Conservation (phyloP, 345 rosid genomes). For the Microthlaspi erraticum region DNA sequence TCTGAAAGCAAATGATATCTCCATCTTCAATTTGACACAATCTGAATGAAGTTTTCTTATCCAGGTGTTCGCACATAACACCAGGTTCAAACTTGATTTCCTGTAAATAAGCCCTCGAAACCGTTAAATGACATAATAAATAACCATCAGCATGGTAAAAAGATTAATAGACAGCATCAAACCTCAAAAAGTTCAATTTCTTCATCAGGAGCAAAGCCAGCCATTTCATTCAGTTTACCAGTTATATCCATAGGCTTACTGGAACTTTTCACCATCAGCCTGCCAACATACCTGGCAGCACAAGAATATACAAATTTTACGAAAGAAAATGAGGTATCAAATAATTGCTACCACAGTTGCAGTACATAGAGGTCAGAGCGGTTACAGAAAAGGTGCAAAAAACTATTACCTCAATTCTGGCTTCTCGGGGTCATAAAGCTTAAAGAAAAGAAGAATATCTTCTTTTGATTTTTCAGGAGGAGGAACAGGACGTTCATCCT, state of each 20-base stretch:
- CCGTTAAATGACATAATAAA: slow-evolving; percentile 9
- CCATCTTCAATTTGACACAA: slow-evolving; percentile 93
- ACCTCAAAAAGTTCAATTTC: slow-evolving; percentile 95
- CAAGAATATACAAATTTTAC: slow-evolving; percentile 15
- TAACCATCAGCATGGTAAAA: slow-evolving; percentile 15
- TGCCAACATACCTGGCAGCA: slow-evolving; percentile 66
- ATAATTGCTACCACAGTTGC: not conserved
- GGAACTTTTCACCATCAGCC: slow-evolving; percentile 80
- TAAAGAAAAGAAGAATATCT: slow-evolving; percentile 90
- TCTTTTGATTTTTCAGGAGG: slow-evolving; percentile 79
- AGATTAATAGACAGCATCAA: slow-evolving; percentile 26
- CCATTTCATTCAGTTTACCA: slow-evolving; percentile 80
- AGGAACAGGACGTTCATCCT: slow-evolving; percentile 74
- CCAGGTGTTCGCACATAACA: slow-evolving; percentile 88
- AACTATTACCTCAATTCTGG: slow-evolving; percentile 68
- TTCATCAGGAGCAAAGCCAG: slow-evolving; percentile 86
- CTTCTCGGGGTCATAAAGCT: slow-evolving; percentile 81
- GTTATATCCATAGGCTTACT: slow-evolving; percentile 79
- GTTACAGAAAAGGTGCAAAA: slow-evolving; percentile 16
- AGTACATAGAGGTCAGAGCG: slow-evolving; percentile 6
- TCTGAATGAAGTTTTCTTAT: slow-evolving; percentile 71
- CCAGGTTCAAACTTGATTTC: slow-evolving; percentile 92
- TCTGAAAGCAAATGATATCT: slow-evolving; percentile 89
- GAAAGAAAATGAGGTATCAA: slow-evolving; percentile 26
- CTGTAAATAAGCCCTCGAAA: slow-evolving; percentile 48